phyloP scores from a whole-genome alignment of 2,329 filamentous ascomycete genomes.

The Passalora sequoiae region DNA sequence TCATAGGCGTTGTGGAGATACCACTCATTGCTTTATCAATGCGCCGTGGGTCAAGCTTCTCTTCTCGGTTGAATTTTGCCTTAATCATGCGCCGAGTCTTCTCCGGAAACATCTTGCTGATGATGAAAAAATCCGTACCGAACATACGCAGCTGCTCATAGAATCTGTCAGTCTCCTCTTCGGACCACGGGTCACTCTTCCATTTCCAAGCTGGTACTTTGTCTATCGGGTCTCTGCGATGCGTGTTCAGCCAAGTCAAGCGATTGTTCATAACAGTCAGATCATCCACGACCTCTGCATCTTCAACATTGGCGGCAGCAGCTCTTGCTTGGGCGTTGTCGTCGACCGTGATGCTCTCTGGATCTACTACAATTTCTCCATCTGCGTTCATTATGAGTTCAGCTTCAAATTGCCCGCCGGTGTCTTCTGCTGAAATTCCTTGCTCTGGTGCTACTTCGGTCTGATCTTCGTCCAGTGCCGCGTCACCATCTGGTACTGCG shows the following conservation, averaged over 20 bases:
- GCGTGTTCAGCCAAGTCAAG: slow-evolving; percentile 62
- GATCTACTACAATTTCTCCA: slow-evolving; percentile 65
- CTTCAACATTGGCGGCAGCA: slow-evolving; percentile 38
- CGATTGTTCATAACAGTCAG: slow-evolving; percentile 67
- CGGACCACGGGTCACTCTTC: slow-evolving; percentile 63
- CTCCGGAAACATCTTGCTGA: slow-evolving; percentile 67
- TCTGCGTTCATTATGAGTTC: slow-evolving; percentile 57
- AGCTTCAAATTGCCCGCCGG: slow-evolving; percentile 10
- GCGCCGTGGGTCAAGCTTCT: slow-evolving; percentile 58
- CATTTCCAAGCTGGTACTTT: slow-evolving; percentile 38
- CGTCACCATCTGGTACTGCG: slow-evolving; percentile 4
- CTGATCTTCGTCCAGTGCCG: neutral
- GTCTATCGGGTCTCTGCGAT: slow-evolving; percentile 43
- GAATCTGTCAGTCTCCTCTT: slow-evolving; percentile 67
- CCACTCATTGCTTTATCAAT: slow-evolving; percentile 59
- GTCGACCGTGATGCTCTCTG: slow-evolving; percentile 62
- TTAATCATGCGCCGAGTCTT: slow-evolving; percentile 71
- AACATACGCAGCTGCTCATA: slow-evolving; percentile 71
- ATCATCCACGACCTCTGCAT: slow-evolving; percentile 65
- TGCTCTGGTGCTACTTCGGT: slow-evolving; percentile 25
- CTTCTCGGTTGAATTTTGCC: slow-evolving; percentile 76
- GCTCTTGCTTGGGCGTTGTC: slow-evolving; percentile 57
- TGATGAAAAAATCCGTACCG: slow-evolving; percentile 78
- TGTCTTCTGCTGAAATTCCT: slow-evolving; percentile 9
- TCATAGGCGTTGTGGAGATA: slow-evolving; percentile 35